Base-by-base conservation (phyloP, 441 rosid genomes). In the Monsonia emarginata region DNA sequence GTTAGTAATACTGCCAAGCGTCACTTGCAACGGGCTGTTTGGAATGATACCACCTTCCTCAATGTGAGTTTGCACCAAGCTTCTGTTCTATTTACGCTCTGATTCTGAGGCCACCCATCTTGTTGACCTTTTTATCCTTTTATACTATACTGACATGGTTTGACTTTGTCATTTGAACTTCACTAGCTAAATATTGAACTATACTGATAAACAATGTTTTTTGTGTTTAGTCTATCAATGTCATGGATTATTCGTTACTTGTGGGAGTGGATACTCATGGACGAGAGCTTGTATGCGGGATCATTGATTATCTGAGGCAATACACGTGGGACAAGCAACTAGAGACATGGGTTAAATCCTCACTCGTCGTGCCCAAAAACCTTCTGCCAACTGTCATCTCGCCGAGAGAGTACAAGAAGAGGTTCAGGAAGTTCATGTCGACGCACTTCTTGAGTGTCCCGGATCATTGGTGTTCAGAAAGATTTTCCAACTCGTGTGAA, bases 311-410 rank as follows among this genome's bases (percentile, higher is more conserved):
- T 64, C 88, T 95, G 11, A 84, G 99, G 73, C 97, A 95, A 79
- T 94, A 89, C 76, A 94, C 99, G 99, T 46, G 54, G 54, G 54
- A 46, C 54, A 48, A 48, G 57, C 57, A 48, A 18, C 56, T 48
- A 10, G 99, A 95, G 79, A 91, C 99, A 11, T 91, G 96, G 97
- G 99, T 88, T 25, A 95, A 95, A 80, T 80, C 95, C 59, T 91
- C 99, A 1, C 82, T 94, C 22, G 92, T 86, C 21, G 92, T 86
- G 21, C 96, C 99, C 0, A 89, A 73, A 82, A 95, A 95, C 61
- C 72, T 82, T 18, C 75, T 75, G 71, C 99, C 99, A 0, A 95
- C 99, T 3, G 89, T 95, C 16, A 88, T 95, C 52, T 89, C 97
- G 70, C 98, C 99, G 0, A 87, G 57, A 58, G 98, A 95, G 69